Base-by-base conservation (phyloP, 2,329 filamentous ascomycete species). In the Colletotrichum shisoi region DNA sequence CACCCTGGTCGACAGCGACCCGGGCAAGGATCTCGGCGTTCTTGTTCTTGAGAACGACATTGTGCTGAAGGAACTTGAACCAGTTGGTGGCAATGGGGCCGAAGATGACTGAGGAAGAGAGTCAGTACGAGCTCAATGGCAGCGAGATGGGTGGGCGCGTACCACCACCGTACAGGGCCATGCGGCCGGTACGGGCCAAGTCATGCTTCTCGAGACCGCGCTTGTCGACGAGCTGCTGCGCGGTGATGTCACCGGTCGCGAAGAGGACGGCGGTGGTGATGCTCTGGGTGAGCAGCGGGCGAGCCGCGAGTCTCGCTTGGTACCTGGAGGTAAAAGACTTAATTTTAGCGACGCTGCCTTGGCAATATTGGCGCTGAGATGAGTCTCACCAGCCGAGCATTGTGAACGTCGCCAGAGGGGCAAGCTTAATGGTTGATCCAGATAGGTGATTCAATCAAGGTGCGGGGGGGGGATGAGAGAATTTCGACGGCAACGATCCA, bases 251-350 rank as follows among this genome's bases (percentile, higher is more conserved):
- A 74, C 95, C 95, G 15, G 93, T 92, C 66, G 91, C 94, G 77
- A 98, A 99, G 70, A 99, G 89, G 67, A 98, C 86, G 56, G 92
- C 91, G 45, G 94, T 97, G 63, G 93, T 96, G 73, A 97, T 82
- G 76, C 90, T 92, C 83, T 97, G 93, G 12, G 94, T 98, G 74
- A 97, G 87, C 73, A 98, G 83, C 68, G 94, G 94, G 75, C 91
- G 87, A 74, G 88, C 86, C 73, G 91, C 89, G 76, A 97, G 84
- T 79, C 88, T 91, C 75, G 87, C 84, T 80, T 96, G 93, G 82
- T 98, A 98, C 93, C 94, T 45, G 53, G 58, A 49, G 12, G 2
- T 7, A 24, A 48, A 34, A 9, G 31, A 9, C 1, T 34, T 8
- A n/a, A 1, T 7, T 31, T 68, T 19, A 65, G 65, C 51, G 15